These are phyloP conservation scores for Tulasnella sp. DNA, from an alignment of 768 basidiomycete species.

Conservation along the genomic window DNA sequence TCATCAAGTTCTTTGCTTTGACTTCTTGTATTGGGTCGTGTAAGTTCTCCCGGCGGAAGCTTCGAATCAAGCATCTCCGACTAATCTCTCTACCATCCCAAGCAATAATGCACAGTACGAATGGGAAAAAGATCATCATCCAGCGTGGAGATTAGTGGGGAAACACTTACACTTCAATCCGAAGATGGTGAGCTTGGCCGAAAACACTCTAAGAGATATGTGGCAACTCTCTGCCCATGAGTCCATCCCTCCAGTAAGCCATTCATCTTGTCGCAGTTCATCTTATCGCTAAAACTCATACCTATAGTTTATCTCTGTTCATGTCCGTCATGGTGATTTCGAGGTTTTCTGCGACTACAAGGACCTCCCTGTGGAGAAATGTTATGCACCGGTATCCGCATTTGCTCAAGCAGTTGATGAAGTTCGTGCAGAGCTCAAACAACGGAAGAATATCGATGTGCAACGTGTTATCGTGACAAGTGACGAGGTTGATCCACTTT, in stretches of 20 bases:
- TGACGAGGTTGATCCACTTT: conserved; percentile 41
- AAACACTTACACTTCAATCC: conserved; percentile 17
- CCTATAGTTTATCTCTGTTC: conserved; percentile 42
- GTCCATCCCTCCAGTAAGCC: conserved; percentile 14
- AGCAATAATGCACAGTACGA: too few species aligned
- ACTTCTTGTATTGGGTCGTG: too few species aligned
- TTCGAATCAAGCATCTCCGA: too few species aligned
- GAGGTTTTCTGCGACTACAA: conserved; percentile 32
- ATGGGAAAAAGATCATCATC: conserved; percentile 19
- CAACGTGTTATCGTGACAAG: conserved; percentile 47
- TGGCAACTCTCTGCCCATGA: conserved; percentile 1
- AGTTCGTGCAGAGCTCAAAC: conserved; percentile 35
- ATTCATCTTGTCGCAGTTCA: not conserved
- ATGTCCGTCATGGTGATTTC: conserved; percentile 47
- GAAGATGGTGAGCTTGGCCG: conserved; percentile 14
- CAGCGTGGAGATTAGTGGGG: conserved; percentile 19
- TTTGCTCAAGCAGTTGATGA: conserved; percentile 45
- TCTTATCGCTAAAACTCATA: not conserved
- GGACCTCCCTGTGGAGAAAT: conserved; percentile 26
- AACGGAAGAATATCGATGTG: conserved; percentile 25
- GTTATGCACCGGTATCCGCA: conserved; percentile 42
- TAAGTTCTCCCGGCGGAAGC: too few species aligned
- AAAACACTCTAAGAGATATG: conserved; percentile 17
- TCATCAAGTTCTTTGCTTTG: too few species aligned
- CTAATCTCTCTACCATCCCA: too few species aligned